phyloP scores from a whole-genome alignment of 345 rosid species.

The Populus pruinosa region DNA sequence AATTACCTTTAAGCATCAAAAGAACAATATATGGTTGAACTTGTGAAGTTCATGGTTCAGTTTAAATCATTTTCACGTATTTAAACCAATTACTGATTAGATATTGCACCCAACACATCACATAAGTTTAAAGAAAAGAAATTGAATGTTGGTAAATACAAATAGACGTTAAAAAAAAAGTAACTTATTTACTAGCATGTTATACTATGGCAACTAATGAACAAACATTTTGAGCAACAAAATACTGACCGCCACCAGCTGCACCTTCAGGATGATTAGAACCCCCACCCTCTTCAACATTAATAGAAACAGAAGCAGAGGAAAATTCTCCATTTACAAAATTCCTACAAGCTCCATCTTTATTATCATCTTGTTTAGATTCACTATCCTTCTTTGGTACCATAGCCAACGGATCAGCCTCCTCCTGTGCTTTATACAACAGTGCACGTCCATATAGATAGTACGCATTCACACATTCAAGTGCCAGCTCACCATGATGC shows the following conservation, averaged over 20 bases:
- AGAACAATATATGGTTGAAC: not conserved
- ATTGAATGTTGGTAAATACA: not conserved
- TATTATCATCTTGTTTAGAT: constrained; percentile 35
- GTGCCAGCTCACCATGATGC: constrained; percentile 67
- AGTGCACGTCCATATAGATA: constrained; percentile 79
- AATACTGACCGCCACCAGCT: constrained; percentile 38
- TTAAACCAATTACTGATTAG: not conserved
- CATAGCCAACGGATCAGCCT: constrained; percentile 78
- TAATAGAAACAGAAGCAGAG: constrained; percentile 45
- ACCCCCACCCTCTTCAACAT: constrained; percentile 45
- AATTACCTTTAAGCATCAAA: too few species aligned
- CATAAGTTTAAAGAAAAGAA: not conserved
- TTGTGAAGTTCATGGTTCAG: not conserved
- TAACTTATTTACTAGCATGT: not conserved
- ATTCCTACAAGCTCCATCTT: constrained; percentile 44
- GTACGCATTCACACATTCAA: constrained; percentile 64
- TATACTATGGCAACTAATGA: not conserved
- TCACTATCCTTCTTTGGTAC: constrained; percentile 65
- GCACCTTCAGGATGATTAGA: constrained; percentile 47
- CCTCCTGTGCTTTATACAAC: constrained; percentile 83
- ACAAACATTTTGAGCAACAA: not conserved
- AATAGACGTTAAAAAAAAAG: not conserved
- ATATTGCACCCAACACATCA: not conserved
- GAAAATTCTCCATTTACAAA: constrained; percentile 44
- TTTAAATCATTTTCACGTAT: not conserved